Conservation (phyloP, 1,284 basidiomycete genomes). For the Ceratobasidium sp. region DNA sequence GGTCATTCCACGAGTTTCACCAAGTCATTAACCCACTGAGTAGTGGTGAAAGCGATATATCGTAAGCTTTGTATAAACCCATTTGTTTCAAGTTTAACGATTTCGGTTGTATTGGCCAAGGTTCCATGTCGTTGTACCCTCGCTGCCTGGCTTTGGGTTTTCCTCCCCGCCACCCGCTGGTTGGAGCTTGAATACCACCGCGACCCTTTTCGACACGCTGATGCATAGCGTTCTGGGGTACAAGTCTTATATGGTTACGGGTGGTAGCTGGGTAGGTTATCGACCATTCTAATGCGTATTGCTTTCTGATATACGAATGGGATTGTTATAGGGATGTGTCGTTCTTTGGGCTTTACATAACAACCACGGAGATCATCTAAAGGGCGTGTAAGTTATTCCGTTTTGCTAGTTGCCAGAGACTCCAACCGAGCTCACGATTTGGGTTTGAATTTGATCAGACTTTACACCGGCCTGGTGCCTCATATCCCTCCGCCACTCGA, state of each 20-base stretch:
- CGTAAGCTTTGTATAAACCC: not conserved
- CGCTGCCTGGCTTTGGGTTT: slow-evolving; percentile 46
- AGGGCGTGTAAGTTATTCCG: slow-evolving; percentile 20
- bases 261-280: slow-evolving; percentile 44
- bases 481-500: slow-evolving; percentile 19
- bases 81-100: not conserved
- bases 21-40: slow-evolving; percentile 24
- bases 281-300: not conserved
- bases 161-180: slow-evolving; percentile 38
- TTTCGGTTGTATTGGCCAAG: not conserved
- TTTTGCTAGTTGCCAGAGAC: not conserved
- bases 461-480: slow-evolving; percentile 44
- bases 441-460: not conserved
- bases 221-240: slow-evolving; percentile 45
- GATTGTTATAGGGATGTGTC: slow-evolving; percentile 24
- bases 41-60: not conserved
- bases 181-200: slow-evolving; percentile 43
- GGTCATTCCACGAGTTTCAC: slow-evolving; percentile 43
- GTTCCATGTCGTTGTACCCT: slow-evolving; percentile 46
- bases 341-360: slow-evolving; percentile 43
- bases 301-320: not conserved
- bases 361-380: slow-evolving; percentile 5
- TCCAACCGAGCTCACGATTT: no score
- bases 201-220: slow-evolving; percentile 41
- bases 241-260: slow-evolving; percentile 33